These are phyloP conservation scores for Tremellales sp. DNA, from an alignment of 1,284 basidiomycete genomes.

Conservation along the genomic window DNA sequence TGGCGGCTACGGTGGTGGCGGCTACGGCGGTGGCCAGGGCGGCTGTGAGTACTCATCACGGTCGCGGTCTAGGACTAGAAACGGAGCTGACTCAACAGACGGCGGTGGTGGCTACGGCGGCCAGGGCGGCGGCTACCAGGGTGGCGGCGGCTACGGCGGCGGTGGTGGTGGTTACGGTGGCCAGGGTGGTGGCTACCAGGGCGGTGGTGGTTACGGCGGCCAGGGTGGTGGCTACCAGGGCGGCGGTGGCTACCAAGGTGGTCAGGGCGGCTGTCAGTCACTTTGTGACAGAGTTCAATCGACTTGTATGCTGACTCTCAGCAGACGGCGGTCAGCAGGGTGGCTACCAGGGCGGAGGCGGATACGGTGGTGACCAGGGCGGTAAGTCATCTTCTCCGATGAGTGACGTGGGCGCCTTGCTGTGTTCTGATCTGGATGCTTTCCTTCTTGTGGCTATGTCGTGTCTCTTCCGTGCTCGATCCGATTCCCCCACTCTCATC, in stretches of 20 bases:
- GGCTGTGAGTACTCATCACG: slow-evolving; percentile 37
- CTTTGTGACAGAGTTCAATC: background rate
- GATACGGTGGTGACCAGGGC: slow-evolving; percentile 9
- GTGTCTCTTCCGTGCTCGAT: background rate
- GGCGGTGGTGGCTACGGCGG: slow-evolving; percentile 35
- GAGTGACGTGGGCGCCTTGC: background rate
- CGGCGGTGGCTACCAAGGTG: slow-evolving; percentile 23
- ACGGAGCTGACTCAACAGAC: no score
- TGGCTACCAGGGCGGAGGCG: slow-evolving; percentile 4
- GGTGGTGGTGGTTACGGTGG: slow-evolving; percentile 40
- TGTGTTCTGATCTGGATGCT: background rate
- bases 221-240: slow-evolving; percentile 26
- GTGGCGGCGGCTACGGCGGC: slow-evolving; percentile 26
- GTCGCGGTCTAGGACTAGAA: background rate
- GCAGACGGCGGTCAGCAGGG: slow-evolving; percentile 4
- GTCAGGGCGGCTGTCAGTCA: slow-evolving; percentile 11
- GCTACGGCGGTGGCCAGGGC: slow-evolving; percentile 27
- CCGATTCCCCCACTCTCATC: background rate
- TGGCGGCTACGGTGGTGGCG: slow-evolving; percentile 42
- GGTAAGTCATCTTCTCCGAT: slow-evolving; percentile 8
- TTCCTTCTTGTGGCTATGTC: background rate
- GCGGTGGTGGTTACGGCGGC: slow-evolving; percentile 19
- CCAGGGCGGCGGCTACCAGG: slow-evolving; percentile 12
- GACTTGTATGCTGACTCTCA: background rate
- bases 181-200: slow-evolving; percentile 37